Percentiles rank a stretch among this genome's conserved stretches.
Evolutionary conservation across 2,329 filamentous ascomycete species (phyloP).

Genomic region (Cladophialophora exuberans): DNA sequence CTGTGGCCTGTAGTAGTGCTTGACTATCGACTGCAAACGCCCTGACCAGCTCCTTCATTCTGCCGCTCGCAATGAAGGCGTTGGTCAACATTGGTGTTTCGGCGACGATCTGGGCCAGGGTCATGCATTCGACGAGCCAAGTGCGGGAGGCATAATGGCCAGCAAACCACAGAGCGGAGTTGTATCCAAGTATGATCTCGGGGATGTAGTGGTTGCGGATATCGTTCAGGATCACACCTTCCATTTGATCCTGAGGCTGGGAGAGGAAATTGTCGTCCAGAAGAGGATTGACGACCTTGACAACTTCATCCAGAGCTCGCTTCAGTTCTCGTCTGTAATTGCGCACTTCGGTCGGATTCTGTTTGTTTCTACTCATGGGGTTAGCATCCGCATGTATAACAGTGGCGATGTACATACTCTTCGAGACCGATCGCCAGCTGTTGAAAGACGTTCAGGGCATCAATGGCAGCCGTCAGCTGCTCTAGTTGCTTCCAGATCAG

Average conservation of each 20-base stretch:
- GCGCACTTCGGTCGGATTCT: slow-evolving; percentile 45
- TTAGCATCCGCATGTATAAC: too few relatives aligned
- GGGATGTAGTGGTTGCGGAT: slow-evolving; percentile 82
- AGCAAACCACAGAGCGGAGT: slow-evolving; percentile 77
- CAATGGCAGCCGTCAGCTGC: slow-evolving; percentile 65
- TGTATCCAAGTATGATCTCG: slow-evolving; percentile 81
- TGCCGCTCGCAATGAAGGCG: slow-evolving; percentile 65
- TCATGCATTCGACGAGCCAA: slow-evolving; percentile 81
- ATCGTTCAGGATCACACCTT: slow-evolving; percentile 63
- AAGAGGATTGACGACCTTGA: slow-evolving; percentile 63
- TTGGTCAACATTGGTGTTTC: slow-evolving; percentile 68
- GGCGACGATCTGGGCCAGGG: slow-evolving; percentile 77
- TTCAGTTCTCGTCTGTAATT: slow-evolving; percentile 61
- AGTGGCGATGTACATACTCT: slow-evolving; percentile 40
- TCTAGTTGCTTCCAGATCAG: slow-evolving; percentile 71
- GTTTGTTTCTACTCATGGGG: slow-evolving; percentile 27
- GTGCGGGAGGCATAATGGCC: slow-evolving; percentile 75
- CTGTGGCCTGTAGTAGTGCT: slow-evolving; percentile 62
- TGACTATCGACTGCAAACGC: slow-evolving; percentile 78
- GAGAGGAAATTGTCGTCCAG: slow-evolving; percentile 66
- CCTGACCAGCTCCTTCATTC: slow-evolving; percentile 76
- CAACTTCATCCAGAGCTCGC: slow-evolving; percentile 57
- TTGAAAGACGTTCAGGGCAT: slow-evolving; percentile 69
- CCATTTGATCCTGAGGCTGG: slow-evolving; percentile 48
- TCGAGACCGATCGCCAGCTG: slow-evolving; percentile 54